These are phyloP conservation scores for Corinectria fuckeliana DNA, from an alignment of 2,329 filamentous ascomycete species.

Conservation along the genomic window DNA sequence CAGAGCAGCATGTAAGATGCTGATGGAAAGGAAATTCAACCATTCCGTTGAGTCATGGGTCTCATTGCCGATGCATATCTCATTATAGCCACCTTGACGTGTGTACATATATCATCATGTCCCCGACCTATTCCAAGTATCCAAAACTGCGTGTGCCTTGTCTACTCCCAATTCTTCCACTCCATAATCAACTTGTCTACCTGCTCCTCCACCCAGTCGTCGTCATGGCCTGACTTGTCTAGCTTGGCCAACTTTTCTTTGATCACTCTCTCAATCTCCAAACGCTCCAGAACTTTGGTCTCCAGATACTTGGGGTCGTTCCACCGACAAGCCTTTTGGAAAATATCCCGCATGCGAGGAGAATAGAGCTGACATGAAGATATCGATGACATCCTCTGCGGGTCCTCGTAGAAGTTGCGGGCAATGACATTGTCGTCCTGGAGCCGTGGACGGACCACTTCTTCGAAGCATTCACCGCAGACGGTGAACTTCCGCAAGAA, in stretches of 20 bases:
- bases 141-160: slow-evolving; percentile 10
- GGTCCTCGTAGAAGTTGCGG: slow-evolving; percentile 67
- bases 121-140: slow-evolving; percentile 11
- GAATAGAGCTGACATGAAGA: slow-evolving; percentile 86
- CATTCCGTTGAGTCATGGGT: slow-evolving; percentile 13
- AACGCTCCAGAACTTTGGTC: slow-evolving; percentile 62
- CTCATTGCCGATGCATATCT: slow-evolving; percentile 27
- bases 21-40: neutral
- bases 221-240: slow-evolving; percentile 43
- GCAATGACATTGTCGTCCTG: slow-evolving; percentile 62
- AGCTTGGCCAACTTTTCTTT: slow-evolving; percentile 58
- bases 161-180: slow-evolving; percentile 63
- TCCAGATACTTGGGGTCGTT: slow-evolving; percentile 72
- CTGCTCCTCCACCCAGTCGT: slow-evolving; percentile 51
- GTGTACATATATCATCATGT: slow-evolving; percentile 30
- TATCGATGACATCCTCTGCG: slow-evolving; percentile 60
- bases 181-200: slow-evolving; percentile 59
- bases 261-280: slow-evolving; percentile 65
- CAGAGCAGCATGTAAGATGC: neutral
- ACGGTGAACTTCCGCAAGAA: slow-evolving; percentile 79
- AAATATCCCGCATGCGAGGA: slow-evolving; percentile 76
- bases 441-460: slow-evolving; percentile 75
- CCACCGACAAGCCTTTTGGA: slow-evolving; percentile 68
- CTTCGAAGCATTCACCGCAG: slow-evolving; percentile 85
- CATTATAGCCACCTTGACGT: slow-evolving; percentile 21